Evolutionary conservation across 192 early-diverging fungal genomes (phyloP).

Genomic region (Coemansia javaensis): DNA sequence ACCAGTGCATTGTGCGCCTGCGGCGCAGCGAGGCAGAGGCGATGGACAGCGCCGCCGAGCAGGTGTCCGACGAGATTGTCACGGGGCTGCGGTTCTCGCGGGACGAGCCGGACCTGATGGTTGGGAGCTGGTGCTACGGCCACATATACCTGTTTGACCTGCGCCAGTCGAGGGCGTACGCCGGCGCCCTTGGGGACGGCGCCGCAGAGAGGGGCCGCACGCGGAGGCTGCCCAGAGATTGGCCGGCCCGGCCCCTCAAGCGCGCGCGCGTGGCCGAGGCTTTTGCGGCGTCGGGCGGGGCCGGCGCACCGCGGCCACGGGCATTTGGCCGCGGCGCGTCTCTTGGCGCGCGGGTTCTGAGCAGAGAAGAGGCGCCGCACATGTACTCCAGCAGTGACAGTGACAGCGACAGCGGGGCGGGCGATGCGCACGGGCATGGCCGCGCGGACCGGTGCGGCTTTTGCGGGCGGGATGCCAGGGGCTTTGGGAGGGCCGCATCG

Average conservation of each 20-base stretch:
- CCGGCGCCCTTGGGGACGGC: background rate
- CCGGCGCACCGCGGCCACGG: background rate
- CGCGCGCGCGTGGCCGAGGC: slow-evolving; percentile 11
- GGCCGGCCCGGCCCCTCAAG: slow-evolving; percentile 2
- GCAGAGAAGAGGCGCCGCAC: slow-evolving; percentile 18
- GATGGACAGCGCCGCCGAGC: slow-evolving; percentile 7
- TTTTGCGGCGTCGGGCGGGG: background rate
- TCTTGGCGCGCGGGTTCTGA: slow-evolving; percentile 15
- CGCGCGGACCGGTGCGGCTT: background rate
- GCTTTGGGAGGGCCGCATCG: background rate
- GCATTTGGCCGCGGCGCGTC: slow-evolving; percentile 11
- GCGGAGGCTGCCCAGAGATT: background rate
- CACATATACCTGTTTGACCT: slow-evolving; percentile 58
- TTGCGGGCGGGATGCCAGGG: background rate
- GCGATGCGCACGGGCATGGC: no score
- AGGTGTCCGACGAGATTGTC: slow-evolving; percentile 19
- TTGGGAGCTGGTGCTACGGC: slow-evolving; percentile 59
- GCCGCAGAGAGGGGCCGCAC: background rate
- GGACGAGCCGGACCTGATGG: slow-evolving; percentile 33
- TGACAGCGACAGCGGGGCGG: background rate
- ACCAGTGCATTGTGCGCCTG: slow-evolving; percentile 32
- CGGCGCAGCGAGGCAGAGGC: slow-evolving; percentile 7
- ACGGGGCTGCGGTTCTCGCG: slow-evolving; percentile 45
- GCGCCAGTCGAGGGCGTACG: slow-evolving; percentile 19
- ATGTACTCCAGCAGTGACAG: slow-evolving; percentile 6